Evolutionary conservation across 2,329 filamentous ascomycete species (phyloP), one percentile per base, ranked within the genome.

Genomic region (Pseudogymnoascus sp.): DNA sequence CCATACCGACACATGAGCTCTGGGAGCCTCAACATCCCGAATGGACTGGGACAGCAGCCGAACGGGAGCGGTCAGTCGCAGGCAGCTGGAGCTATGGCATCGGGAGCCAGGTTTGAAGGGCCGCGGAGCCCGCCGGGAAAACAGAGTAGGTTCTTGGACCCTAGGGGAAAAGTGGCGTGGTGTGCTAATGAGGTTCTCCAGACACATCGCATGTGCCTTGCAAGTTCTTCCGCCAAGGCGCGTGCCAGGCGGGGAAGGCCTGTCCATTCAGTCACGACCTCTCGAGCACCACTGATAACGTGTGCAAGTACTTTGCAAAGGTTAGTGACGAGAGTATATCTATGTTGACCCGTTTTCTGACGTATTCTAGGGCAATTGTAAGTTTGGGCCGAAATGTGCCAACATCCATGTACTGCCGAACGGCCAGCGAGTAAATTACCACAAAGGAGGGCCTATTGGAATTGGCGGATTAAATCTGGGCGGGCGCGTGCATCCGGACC

Each of bases 241-340:
- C 91, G 72, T 99, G 95, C 76, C 93, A 97, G 82, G 95, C 95
- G 64, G 95, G 95, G 70, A 90, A 90, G 75, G 91, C 93, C 68
- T 99, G 95, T 79, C 95, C 95, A 42, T 99, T 97, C 78, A 91
- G 92, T 71, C 95, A 99, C 78, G 93, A 96, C 67, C 86, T 95
- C 67, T 90, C 95, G 74, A 84, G 87, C 31, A 86, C 92, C 42
- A 85, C 89, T 61, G 91, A 97, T 75, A 93, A 90, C 66, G 86
- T 96, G 68, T 99, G 95, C 87, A 99, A 97, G 78, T 99, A 97
- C 79, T 99, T 97, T 76, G 90, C 93, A 73, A 99, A 97, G 88
- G 92, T 96, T 80, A 71, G 79, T 75, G 50, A 6, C 50, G 62
- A 35, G 19, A 40, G 4, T 33, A n/a, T 61, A 6, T 8, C 8